Conservation (phyloP, 1,284 basidiomycete genomes). For the Cystobasidium pallidum region DNA sequence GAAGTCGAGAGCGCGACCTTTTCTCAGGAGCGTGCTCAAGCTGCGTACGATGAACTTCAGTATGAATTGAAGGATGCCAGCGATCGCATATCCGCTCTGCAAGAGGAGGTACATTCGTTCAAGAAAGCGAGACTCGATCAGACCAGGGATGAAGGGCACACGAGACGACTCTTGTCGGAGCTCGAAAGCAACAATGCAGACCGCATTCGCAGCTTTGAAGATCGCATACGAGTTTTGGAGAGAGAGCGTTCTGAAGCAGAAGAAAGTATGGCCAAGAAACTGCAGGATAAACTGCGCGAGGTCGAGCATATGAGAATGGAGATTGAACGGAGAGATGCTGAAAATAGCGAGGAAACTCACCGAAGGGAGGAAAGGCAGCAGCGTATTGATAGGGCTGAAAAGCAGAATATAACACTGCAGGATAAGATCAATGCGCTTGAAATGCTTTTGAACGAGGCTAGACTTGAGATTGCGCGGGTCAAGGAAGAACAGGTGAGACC, state of each 20-base stretch:
- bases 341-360: slow-evolving; percentile 62
- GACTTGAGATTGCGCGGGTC: slow-evolving; percentile 60
- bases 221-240: slow-evolving; percentile 64
- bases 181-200: slow-evolving; percentile 75
- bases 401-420: slow-evolving; percentile 15
- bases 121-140: slow-evolving; percentile 46
- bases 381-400: slow-evolving; percentile 56
- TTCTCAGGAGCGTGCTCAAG: slow-evolving; percentile 28
- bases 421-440: slow-evolving; percentile 55
- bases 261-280: slow-evolving; percentile 70
- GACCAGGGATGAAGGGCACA: slow-evolving; percentile 59
- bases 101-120: slow-evolving; percentile 55
- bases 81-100: slow-evolving; percentile 54
- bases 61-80: slow-evolving; percentile 79
- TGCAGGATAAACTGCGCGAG: slow-evolving; percentile 74
- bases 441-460: slow-evolving; percentile 56
- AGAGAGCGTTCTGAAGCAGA: slow-evolving; percentile 77
- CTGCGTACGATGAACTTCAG: slow-evolving; percentile 67
- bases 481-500: slow-evolving; percentile 44
- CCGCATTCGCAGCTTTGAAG: slow-evolving; percentile 68
- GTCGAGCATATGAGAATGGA: slow-evolving; percentile 70
- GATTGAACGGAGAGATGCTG: slow-evolving; percentile 62
- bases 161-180: slow-evolving; percentile 74
- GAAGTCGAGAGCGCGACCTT: slow-evolving; percentile 72
- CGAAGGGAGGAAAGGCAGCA: slow-evolving; percentile 66